These are phyloP conservation scores for Termitomyces sp. DNA, from an alignment of 768 basidiomycete species.

Conservation along the genomic window DNA sequence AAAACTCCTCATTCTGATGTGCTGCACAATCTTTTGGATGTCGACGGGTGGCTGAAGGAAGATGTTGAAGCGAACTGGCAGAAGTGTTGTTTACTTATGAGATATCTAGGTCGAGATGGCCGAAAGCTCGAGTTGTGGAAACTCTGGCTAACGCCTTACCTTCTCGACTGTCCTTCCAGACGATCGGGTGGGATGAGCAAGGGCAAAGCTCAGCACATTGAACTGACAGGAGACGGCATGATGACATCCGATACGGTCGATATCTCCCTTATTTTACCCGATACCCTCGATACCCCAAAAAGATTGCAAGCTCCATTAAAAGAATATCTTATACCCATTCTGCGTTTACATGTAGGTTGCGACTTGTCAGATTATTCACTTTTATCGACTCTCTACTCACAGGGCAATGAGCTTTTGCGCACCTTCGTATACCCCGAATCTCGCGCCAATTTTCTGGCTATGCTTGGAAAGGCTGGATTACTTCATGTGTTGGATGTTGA, in stretches of 20 bases:
- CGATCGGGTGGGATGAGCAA: neutral
- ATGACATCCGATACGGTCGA: conserved; percentile 32
- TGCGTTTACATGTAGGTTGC: conserved; percentile 56
- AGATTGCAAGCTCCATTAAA: conserved; percentile 25
- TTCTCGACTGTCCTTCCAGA: neutral
- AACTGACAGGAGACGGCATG: conserved; percentile 44
- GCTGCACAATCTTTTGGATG: conserved; percentile 4
- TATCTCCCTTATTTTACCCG: conserved; percentile 18
- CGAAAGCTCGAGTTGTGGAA: conserved; percentile 75
- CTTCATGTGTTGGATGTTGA: conserved; percentile 32
- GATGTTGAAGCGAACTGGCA: conserved; percentile 56
- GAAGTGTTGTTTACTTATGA: conserved; percentile 50
- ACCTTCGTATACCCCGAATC: conserved; percentile 76
- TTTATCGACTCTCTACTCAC: neutral
- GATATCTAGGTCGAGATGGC: conserved; percentile 58
- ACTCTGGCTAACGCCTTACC: conserved; percentile 47
- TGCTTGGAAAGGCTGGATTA: conserved; percentile 47
- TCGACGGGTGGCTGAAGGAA: conserved; percentile 52
- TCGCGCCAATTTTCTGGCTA: conserved; percentile 58
- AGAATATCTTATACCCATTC: conserved; percentile 45
- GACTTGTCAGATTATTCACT: neutral
- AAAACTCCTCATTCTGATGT: conserved; percentile 8
- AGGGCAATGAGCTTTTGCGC: conserved; percentile 57
- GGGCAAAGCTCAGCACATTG: conserved; percentile 22
- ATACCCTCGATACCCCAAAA: conserved; percentile 15